These are phyloP conservation scores for Hypoxylon crocopeplum DNA, from an alignment of 495 filamentous ascomycete genomes.

Conservation along the genomic window DNA sequence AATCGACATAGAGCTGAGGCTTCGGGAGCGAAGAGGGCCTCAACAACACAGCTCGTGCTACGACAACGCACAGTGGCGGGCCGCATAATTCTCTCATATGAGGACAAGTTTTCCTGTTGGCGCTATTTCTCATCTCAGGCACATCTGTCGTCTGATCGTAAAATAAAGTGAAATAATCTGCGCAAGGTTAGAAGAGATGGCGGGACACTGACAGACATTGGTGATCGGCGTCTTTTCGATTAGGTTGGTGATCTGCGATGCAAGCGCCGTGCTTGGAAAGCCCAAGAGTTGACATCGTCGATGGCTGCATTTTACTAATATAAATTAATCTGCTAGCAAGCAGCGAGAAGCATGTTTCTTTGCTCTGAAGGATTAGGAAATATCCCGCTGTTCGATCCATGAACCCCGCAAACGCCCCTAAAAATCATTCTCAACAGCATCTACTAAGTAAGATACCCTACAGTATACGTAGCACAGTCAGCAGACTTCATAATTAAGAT, in stretches of 20 bases:
- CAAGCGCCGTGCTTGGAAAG: constrained; percentile 16
- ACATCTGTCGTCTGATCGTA: not conserved
- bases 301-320: constrained; percentile 17
- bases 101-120: no score
- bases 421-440: not conserved
- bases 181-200: constrained; percentile 19
- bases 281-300: not conserved
- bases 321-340: constrained; percentile 12
- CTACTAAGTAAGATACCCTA: no score
- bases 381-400: no score
- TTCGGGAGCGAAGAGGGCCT: constrained; percentile 3
- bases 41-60: constrained; percentile 19
- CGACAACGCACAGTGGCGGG: constrained; percentile 16
- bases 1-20: constrained; percentile 17
- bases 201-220: constrained; percentile 7
- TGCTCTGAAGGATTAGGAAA: not conserved
- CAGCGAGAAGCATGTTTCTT: not conserved
- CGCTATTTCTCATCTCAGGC: no score
- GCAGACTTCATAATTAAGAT: not conserved
- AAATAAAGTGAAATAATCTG: constrained; percentile 16
- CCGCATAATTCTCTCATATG: constrained; percentile 17
- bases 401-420: no score
- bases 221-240: constrained; percentile 30
- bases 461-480: not conserved
- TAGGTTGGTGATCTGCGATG: constrained; percentile 36